A percentile compares a stretch with the other conserved stretches of the same genome.
phyloP scores from a whole-genome alignment of 75 land plant species.

The Cryptomeria japonica region DNA sequence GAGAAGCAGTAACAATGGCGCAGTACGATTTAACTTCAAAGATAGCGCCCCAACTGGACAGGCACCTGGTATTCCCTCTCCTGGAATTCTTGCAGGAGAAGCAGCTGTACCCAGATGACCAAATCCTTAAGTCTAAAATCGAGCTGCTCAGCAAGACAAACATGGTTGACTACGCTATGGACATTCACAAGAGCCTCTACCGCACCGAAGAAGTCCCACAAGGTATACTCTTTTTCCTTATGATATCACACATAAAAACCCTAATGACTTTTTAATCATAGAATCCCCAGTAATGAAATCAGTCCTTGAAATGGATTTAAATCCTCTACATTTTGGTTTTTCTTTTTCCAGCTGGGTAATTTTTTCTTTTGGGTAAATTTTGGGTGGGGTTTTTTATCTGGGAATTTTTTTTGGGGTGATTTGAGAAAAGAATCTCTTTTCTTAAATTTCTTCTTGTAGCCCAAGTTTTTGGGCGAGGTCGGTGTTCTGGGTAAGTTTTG shows the following conservation, averaged over 20 bases:
- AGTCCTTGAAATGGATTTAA: background rate
- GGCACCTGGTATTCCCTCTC: constrained; percentile 91
- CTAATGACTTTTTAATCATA: background rate
- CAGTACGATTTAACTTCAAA: constrained; percentile 73
- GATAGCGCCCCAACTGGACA: constrained; percentile 85
- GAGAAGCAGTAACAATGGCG: constrained; percentile 46
- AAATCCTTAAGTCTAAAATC: constrained; percentile 95
- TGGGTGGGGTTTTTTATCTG: too few relatives aligned
- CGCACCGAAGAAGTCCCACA: constrained; percentile 94
- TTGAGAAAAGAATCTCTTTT: too few relatives aligned
- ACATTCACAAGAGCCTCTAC: constrained; percentile 91
- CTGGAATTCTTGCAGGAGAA: constrained; percentile 94
- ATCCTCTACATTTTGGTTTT: background rate
- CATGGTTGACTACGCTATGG: constrained; percentile 99
- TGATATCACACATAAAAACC: background rate
- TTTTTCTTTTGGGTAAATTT: too few relatives aligned
- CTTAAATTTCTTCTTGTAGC: too few relatives aligned
- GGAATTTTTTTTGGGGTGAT: too few relatives aligned
- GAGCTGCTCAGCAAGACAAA: constrained; percentile 92
- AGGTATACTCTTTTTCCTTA: constrained; percentile 33
- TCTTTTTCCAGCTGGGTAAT: too few relatives aligned
- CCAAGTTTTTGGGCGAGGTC: too few relatives aligned
- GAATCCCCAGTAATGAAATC: background rate
- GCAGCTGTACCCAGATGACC: constrained; percentile 74
- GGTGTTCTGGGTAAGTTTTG: background rate